These are phyloP conservation scores for Penicillium cinerascens DNA, from an alignment of 495 filamentous ascomycete species.

Conservation along the genomic window DNA sequence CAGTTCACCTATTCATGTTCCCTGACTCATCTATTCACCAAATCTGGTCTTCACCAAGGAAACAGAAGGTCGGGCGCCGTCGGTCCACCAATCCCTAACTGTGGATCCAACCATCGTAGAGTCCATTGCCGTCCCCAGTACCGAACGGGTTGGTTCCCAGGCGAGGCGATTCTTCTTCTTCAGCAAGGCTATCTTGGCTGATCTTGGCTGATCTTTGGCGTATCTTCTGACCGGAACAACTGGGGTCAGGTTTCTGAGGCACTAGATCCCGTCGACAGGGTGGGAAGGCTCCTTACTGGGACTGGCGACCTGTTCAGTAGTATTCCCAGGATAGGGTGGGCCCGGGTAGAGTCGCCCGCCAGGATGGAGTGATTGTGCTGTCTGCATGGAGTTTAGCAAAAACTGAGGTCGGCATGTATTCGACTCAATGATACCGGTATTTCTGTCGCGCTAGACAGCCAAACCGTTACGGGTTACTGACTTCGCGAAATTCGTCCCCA, in stretches of 20 bases:
- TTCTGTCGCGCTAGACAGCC: conserved; percentile 38
- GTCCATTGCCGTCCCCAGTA: conserved; percentile 19
- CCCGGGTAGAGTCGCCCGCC: conserved; percentile 48
- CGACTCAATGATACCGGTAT: conserved; percentile 35
- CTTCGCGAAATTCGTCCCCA: conserved; percentile 53
- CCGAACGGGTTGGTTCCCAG: conserved; percentile 11
- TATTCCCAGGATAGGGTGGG: conserved; percentile 12
- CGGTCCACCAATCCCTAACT: conserved; percentile 21
- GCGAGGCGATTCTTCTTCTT: conserved; percentile 16
- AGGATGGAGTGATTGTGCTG: conserved; percentile 49
- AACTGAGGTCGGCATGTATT: conserved; percentile 29
- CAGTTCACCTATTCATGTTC: neutral
- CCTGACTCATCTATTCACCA: neutral
- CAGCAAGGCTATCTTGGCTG: conserved; percentile 2
- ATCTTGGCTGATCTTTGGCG: conserved; percentile 2
- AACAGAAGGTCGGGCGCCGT: conserved; percentile 18
- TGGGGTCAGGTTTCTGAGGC: conserved; percentile 16
- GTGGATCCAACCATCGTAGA: conserved; percentile 22
- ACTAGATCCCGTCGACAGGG: conserved; percentile 7
- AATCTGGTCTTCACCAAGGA: conserved; percentile 12
- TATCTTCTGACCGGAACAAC: conserved; percentile 8
- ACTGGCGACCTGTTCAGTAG: conserved; percentile 5
- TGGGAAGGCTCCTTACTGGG: conserved; percentile 20
- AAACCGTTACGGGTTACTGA: conserved; percentile 47
- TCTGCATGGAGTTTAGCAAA: conserved; percentile 38